phyloP scores from a whole-genome alignment of 2,329 filamentous ascomycete genomes.

The Ophiosphaerella narmari region DNA sequence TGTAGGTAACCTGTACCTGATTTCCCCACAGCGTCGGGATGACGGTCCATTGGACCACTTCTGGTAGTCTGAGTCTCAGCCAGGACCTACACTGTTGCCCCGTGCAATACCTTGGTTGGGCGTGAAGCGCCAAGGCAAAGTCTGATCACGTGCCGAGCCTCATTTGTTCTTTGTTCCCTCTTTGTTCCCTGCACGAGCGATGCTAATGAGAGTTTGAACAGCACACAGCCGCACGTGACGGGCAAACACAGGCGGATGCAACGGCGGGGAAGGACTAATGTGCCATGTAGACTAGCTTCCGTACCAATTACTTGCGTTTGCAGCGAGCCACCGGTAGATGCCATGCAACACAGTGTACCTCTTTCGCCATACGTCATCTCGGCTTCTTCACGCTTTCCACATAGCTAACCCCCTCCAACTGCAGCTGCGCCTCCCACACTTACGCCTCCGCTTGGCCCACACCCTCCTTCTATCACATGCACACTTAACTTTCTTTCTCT shows the following conservation, averaged over 20 bases:
- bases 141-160: conserved; percentile 29
- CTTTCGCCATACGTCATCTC: too few species aligned
- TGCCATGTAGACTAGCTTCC: too few species aligned
- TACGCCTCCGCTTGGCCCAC: too few species aligned
- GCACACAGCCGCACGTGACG: neutral
- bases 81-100: conserved; percentile 38
- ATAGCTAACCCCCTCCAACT: neutral
- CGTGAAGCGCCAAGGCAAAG: conserved; percentile 44
- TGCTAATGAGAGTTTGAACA: neutral
- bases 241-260: neutral
- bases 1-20: conserved; percentile 8
- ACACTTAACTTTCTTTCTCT: too few species aligned
- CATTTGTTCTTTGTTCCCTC: neutral
- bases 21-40: conserved; percentile 27
- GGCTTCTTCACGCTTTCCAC: too few species aligned
- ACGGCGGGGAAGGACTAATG: too few species aligned
- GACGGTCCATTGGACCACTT: conserved; percentile 43
- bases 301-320: too few species aligned
- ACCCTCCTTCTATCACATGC: too few species aligned
- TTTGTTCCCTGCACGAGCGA: neutral
- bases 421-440: too few species aligned
- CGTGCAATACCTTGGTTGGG: conserved; percentile 40
- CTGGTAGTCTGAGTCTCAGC: conserved; percentile 47
- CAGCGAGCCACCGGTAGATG: too few species aligned
- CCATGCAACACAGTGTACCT: too few species aligned